Conservation (phyloP, 345 rosid genomes). For the Conringia planisiliqua region DNA sequence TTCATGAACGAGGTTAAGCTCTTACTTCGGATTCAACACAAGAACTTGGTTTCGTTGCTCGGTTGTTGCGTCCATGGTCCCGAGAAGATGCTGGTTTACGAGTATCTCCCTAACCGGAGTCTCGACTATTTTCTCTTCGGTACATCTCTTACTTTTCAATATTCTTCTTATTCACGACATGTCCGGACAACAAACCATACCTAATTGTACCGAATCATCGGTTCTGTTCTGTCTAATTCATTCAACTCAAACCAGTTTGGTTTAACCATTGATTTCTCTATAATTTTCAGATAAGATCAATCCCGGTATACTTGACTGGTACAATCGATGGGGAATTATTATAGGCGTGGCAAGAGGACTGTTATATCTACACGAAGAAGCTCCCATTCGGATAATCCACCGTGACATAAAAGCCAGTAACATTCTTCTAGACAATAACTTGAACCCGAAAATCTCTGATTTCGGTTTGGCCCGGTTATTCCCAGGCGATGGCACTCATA, state of each 20-base stretch:
- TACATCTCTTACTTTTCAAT: conserved; percentile 14
- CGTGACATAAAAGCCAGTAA: conserved; percentile 79
- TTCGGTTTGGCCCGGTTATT: conserved; percentile 86
- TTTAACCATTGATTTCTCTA: background rate
- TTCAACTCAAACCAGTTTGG: background rate
- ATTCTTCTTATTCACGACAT: background rate
- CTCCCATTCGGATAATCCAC: conserved; percentile 73
- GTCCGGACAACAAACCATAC: background rate
- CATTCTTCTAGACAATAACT: conserved; percentile 56
- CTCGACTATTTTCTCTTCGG: conserved; percentile 71
- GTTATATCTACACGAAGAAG: conserved; percentile 76
- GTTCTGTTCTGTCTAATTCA: background rate
- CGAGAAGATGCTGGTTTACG: conserved; percentile 78
- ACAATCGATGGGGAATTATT: conserved; percentile 49
- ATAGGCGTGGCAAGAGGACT: conserved; percentile 75
- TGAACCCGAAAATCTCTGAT: conserved; percentile 82
- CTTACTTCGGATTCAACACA: conserved; percentile 66
- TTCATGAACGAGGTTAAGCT: conserved; percentile 73
- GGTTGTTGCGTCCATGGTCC: conserved; percentile 73
- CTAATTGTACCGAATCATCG: background rate
- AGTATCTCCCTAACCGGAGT: conserved; percentile 75
- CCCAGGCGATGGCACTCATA: conserved; percentile 78
- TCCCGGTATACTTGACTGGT: conserved; percentile 56
- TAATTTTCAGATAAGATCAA: conserved; percentile 48
- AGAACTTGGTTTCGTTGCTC: conserved; percentile 62